Evolutionary conservation across 1,139 yeast species (phyloP), one percentile per base, ranked within the genome.

Genomic region (Yamadazyma mexicana): DNA sequence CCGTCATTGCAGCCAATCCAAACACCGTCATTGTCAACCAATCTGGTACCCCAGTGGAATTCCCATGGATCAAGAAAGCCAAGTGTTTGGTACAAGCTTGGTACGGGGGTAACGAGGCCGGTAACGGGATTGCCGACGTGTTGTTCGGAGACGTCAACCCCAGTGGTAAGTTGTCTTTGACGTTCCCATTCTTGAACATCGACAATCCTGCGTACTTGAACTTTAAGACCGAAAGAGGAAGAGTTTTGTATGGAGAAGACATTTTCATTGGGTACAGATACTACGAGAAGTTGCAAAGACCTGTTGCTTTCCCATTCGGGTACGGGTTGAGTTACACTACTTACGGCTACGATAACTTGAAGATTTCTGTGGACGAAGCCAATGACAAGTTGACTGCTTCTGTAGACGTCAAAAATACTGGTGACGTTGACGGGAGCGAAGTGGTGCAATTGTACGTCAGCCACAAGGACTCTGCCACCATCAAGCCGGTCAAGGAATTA

Each of bases 1-100:
- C 67, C 12, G 71, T 80, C 12, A 43, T 70, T 17, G 61, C 58
- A 24, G 83, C 66, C 27, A 78, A 78, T 48, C 70, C 74, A 28
- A 75, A 77, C 51, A 66, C 76, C 3, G 71, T 77, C 9, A 60
- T 79, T 37, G 82, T 79, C 20, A 72, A 77, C 55, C 83, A 79
- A 56, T 69, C 81, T 2, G 85, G 86, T 41, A 71, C 82, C n/a
- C 85, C 86, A 1, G 83, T 79, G 26, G 71, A 75, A 33, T 63
- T 80, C 63, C 81, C 83, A 26, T 79, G 84, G 83, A 48, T 67
- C n/a, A 54, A 66, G 31, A 53, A 70, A 17, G 73, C 70, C 11
- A 64, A 67, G 38, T 73, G 73, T 14, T 48, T 79, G 30, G 58
- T 79, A n/a, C 84, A 80, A 39, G 78, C 66, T 8, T 65, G 71